Evolutionary conservation across 129 eudicot genomes (phyloP).

Genomic region (Kitagawia praeruptora): DNA sequence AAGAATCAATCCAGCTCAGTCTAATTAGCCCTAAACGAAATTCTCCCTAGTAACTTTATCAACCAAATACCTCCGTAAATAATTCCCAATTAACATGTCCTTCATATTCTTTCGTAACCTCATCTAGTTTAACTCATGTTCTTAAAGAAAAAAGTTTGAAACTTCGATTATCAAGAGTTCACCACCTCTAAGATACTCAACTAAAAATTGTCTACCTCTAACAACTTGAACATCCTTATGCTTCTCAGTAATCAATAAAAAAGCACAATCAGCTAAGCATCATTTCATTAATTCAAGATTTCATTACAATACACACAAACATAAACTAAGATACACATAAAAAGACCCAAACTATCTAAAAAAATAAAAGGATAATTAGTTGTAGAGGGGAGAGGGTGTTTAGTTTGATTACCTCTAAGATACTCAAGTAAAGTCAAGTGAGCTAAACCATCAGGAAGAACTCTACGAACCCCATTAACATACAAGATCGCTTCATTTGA

Average conservation of each 20-base stretch:
- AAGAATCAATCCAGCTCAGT: neutral
- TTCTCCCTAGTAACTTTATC: too few relatives aligned
- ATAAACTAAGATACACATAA: too few relatives aligned
- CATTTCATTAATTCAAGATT: neutral
- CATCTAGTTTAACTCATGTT: neutral
- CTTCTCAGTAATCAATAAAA: neutral
- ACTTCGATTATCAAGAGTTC: neutral
- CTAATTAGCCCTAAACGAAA: neutral
- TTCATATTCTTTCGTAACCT: neutral
- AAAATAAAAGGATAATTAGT: too few relatives aligned
- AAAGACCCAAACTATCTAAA: too few relatives aligned
- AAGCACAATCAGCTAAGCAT: neutral
- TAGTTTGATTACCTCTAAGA: slow-evolving; percentile 63
- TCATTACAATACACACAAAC: too few relatives aligned
- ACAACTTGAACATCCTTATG: neutral
- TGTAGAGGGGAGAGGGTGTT: too few relatives aligned
- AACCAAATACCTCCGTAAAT: neutral
- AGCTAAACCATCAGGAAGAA: slow-evolving; percentile 86
- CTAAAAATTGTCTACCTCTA: neutral
- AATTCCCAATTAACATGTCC: neutral
- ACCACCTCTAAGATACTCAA: neutral
- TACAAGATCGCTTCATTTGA: slow-evolving; percentile 62
- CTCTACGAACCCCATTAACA: slow-evolving; percentile 73
- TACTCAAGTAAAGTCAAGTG: slow-evolving; percentile 86
- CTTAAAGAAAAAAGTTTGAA: neutral